Conservation (phyloP, 2,329 filamentous ascomycete species). For the Xylaria sp. region DNA sequence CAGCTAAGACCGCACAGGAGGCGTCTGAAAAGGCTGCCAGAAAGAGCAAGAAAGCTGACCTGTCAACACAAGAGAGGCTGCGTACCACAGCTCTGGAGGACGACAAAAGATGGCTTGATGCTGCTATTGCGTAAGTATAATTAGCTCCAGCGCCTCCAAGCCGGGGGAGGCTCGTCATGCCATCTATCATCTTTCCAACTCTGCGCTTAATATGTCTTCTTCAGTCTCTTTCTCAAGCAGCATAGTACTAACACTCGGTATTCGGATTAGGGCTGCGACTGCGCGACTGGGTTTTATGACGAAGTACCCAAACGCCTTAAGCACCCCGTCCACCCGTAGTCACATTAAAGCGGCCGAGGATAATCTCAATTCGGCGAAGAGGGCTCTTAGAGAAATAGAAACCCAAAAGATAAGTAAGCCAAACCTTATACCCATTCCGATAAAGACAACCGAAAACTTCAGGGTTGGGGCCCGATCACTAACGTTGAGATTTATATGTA, state of each 20-base stretch:
- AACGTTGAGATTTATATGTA: not conserved
- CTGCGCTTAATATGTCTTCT: not conserved
- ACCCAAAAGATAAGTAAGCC: not conserved
- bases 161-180: no score
- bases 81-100: not conserved
- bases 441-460: not conserved
- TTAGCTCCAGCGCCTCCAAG: no score
- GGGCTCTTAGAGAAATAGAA: not conserved
- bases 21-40: not conserved
- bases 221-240: not conserved
- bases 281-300: constrained; percentile 3
- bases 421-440: not conserved
- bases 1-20: not conserved
- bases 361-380: not conserved
- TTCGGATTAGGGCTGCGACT: not conserved
- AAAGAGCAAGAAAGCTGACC: not conserved
- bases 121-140: not conserved
- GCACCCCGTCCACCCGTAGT: not conserved
- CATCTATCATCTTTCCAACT: not conserved
- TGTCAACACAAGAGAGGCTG: not conserved
- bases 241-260: not conserved
- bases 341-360: not conserved
- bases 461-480: not conserved
- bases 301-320: not conserved
- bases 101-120: not conserved